Conservation (phyloP, 352 stramenopile species). For the Phytophthora meadii region DNA sequence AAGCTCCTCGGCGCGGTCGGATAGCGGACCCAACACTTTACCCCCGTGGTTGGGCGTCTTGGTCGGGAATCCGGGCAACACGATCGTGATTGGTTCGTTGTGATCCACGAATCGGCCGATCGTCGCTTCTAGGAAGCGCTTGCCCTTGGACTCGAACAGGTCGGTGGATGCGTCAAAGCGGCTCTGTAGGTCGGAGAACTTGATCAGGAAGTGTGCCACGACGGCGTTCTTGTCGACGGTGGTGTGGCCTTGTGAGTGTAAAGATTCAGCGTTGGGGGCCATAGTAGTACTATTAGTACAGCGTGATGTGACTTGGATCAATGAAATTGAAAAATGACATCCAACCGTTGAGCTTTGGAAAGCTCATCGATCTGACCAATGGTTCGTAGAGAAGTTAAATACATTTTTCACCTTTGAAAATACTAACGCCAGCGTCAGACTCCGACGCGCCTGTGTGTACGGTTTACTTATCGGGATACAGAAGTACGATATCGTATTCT, state of each 20-base stretch:
- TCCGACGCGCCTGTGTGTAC: too few relatives aligned
- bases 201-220: slow-evolving; percentile 12
- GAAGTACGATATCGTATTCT: too few relatives aligned
- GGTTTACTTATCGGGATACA: too few relatives aligned
- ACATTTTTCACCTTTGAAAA: background rate
- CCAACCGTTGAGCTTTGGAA: background rate
- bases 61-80: slow-evolving; percentile 5
- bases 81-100: slow-evolving; percentile 9
- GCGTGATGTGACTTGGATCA: slow-evolving; percentile 3
- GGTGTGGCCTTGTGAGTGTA: background rate
- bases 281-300: too few relatives aligned
- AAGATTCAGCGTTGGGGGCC: background rate
- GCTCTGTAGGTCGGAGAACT: slow-evolving; percentile 24
- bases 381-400: background rate
- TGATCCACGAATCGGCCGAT: slow-evolving; percentile 18
- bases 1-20: slow-evolving; percentile 24
- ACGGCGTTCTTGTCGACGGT: slow-evolving; percentile 6
- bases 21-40: slow-evolving; percentile 23
- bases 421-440: too few relatives aligned
- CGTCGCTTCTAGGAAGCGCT: slow-evolving; percentile 13
- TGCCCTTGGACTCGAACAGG: slow-evolving; percentile 16
- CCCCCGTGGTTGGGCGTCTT: slow-evolving; percentile 21
- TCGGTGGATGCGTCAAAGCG: slow-evolving; percentile 10
- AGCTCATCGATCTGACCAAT: too few relatives aligned
- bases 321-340: slow-evolving; percentile 17